phyloP scores from a whole-genome alignment of 2,329 filamentous ascomycete species.

The Rutstroemia sydowiana region DNA sequence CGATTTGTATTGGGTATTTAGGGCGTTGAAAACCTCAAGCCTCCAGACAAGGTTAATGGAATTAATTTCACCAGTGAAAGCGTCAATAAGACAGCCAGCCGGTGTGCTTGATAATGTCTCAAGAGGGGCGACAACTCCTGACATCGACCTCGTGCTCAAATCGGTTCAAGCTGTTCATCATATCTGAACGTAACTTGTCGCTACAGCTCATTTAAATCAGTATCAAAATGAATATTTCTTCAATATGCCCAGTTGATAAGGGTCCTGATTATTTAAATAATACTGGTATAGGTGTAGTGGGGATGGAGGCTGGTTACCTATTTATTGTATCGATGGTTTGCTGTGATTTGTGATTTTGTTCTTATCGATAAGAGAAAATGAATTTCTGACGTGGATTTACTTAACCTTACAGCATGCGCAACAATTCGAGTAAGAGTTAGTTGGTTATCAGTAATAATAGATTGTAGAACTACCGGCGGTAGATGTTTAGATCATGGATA shows the following conservation, averaged over 20 bases:
- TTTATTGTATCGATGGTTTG: background rate
- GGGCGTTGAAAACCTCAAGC: background rate
- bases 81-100: background rate
- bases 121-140: slow-evolving; percentile 19
- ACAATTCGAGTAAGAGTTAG: no score
- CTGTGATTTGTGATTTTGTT: background rate
- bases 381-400: slow-evolving; percentile 5
- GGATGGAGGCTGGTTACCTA: background rate
- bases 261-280: background rate
- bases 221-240: background rate
- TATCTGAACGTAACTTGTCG: slow-evolving; percentile 3
- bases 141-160: slow-evolving; percentile 22
- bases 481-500: no score
- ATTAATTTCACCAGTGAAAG: background rate
- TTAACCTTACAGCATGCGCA: background rate
- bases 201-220: background rate
- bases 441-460: no score
- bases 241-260: background rate
- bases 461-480: no score
- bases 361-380: slow-evolving; percentile 10
- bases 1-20: background rate
- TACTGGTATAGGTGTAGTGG: background rate
- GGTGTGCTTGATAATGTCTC: slow-evolving; percentile 11
- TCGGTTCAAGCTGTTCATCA: slow-evolving; percentile 5
- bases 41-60: slow-evolving; percentile 1